phyloP scores from a whole-genome alignment of 805 yeast species.

The Dipodascus albidus region DNA sequence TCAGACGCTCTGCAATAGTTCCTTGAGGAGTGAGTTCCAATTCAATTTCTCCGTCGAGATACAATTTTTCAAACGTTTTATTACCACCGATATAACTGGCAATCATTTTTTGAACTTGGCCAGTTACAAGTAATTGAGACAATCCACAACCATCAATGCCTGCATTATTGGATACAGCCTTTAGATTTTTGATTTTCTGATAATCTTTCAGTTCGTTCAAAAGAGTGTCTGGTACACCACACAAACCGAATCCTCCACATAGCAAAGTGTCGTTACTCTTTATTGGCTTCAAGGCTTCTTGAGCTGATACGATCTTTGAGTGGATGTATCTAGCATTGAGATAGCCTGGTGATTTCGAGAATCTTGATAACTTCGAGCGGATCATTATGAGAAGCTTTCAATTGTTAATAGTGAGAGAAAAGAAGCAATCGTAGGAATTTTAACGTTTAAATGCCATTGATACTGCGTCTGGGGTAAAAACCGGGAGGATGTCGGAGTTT shows the following conservation, averaged over 20 bases:
- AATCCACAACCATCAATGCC: conserved; percentile 33
- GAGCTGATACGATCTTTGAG: neutral
- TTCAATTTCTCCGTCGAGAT: conserved; percentile 30
- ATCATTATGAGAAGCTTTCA: neutral
- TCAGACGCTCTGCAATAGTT: conserved; percentile 31
- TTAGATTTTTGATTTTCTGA: conserved; percentile 25
- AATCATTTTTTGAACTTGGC: conserved; percentile 33
- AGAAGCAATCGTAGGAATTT: neutral
- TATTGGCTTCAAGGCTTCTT: neutral
- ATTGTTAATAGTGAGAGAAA: neutral
- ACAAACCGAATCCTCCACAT: conserved; percentile 34
- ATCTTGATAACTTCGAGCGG: neutral
- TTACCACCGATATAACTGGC: conserved; percentile 33
- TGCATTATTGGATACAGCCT: conserved; percentile 36
- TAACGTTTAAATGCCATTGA: too few relatives aligned
- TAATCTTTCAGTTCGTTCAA: conserved; percentile 26
- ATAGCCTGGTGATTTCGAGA: neutral
- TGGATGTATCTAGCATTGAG: neutral
- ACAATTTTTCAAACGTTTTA: conserved; percentile 29
- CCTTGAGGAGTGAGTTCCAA: conserved; percentile 36
- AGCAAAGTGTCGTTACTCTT: conserved; percentile 19
- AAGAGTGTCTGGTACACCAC: conserved; percentile 33
- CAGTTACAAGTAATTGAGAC: conserved; percentile 28
- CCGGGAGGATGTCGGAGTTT: neutral
- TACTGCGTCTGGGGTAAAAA: neutral